These are phyloP conservation scores for Cerrena zonata DNA, from an alignment of 1,284 basidiomycete genomes.

Conservation along the genomic window DNA sequence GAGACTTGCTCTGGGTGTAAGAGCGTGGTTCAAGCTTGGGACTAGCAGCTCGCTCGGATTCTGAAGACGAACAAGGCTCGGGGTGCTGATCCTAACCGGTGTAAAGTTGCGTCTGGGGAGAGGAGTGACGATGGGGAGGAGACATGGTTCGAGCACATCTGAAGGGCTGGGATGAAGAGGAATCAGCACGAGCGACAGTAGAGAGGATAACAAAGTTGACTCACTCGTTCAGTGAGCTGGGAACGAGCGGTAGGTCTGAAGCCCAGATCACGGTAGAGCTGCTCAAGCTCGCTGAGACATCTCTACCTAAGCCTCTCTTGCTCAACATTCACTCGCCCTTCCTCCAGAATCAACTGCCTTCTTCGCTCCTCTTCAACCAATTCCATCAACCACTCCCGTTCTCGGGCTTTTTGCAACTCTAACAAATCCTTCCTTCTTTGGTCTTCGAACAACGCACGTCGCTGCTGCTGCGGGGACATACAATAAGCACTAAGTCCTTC, in stretches of 20 bases:
- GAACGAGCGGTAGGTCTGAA: slow-evolving; percentile 13
- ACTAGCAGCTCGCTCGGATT: neutral
- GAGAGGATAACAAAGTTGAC: no score
- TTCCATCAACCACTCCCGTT: slow-evolving; percentile 8
- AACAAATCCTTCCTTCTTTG: slow-evolving; percentile 10
- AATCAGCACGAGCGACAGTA: no score
- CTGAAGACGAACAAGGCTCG: neutral
- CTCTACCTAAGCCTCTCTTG: slow-evolving; percentile 14
- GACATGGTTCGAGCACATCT: slow-evolving; percentile 13
- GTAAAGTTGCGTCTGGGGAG: slow-evolving; percentile 6
- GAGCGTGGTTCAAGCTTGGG: neutral
- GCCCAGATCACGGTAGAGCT: slow-evolving; percentile 20
- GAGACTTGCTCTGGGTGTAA: slow-evolving; percentile 15
- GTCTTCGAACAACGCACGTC: slow-evolving; percentile 14
- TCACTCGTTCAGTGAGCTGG: slow-evolving; percentile 9
- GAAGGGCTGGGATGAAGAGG: neutral
- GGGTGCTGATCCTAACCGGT: neutral
- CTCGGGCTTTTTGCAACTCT: slow-evolving; percentile 21
- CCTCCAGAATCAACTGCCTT: slow-evolving; percentile 11
- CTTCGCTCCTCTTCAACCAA: slow-evolving; percentile 13
- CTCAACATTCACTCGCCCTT: slow-evolving; percentile 10
- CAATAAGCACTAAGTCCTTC: slow-evolving; percentile 5
- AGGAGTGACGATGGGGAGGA: slow-evolving; percentile 5
- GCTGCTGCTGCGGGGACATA: slow-evolving; percentile 12
- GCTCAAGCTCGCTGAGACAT: slow-evolving; percentile 14